Percentiles rank a stretch among this genome's conserved stretches.
Evolutionary conservation across 1,284 basidiomycete species (phyloP).

Genomic region (Kalmanozyma brasiliensis): DNA sequence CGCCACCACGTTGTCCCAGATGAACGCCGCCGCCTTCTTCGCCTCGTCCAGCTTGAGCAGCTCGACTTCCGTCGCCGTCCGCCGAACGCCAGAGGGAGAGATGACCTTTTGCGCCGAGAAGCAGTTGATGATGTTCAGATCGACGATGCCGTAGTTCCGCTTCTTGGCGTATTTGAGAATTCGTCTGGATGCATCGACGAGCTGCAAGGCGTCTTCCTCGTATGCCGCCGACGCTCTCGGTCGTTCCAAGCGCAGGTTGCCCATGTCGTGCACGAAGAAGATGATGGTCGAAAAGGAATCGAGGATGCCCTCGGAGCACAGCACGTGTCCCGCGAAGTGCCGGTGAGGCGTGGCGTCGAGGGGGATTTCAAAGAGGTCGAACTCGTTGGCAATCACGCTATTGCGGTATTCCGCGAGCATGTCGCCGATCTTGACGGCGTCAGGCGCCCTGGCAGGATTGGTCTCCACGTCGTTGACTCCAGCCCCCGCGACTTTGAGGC

Average conservation of each 20-base stretch:
- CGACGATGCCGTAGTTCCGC: slow-evolving; percentile 79
- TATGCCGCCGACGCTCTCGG: neutral
- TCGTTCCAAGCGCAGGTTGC: slow-evolving; percentile 42
- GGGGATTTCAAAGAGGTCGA: slow-evolving; percentile 83
- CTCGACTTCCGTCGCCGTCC: neutral
- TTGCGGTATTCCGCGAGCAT: slow-evolving; percentile 85
- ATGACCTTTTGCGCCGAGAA: slow-evolving; percentile 69
- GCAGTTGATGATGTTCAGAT: slow-evolving; percentile 84
- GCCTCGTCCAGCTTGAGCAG: neutral
- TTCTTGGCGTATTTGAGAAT: slow-evolving; percentile 80
- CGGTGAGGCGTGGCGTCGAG: slow-evolving; percentile 76
- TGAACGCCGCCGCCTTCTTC: slow-evolving; percentile 70
- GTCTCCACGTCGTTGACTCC: slow-evolving; percentile 29
- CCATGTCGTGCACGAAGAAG: slow-evolving; percentile 61
- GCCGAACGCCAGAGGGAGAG: neutral
- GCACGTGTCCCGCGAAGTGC: slow-evolving; percentile 80
- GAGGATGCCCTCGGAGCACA: slow-evolving; percentile 79
- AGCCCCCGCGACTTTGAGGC: slow-evolving; percentile 69
- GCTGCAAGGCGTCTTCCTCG: slow-evolving; percentile 6
- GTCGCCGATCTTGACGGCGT: slow-evolving; percentile 70
- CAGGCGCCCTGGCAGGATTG: slow-evolving; percentile 11
- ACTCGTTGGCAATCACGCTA: slow-evolving; percentile 78
- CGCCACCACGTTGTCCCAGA: slow-evolving; percentile 97
- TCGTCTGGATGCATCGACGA: slow-evolving; percentile 81
- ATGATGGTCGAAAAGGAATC: slow-evolving; percentile 38